Conservation (phyloP, 306 rosid species). For the Malus fusca region DNA sequence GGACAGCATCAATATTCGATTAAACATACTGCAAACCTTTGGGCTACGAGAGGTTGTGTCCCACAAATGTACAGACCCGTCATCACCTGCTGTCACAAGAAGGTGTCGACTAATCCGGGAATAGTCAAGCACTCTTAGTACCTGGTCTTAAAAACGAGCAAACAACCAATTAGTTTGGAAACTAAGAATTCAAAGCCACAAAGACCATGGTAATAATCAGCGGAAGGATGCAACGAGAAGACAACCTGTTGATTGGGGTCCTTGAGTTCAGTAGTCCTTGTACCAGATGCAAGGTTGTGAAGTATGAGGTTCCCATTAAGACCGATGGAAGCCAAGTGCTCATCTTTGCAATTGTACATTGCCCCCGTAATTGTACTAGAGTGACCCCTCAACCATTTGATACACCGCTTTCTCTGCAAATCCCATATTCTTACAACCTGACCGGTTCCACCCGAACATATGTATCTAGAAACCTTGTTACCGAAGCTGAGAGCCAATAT, state of each 20-base stretch:
- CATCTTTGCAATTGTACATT: slow-evolving; percentile 91
- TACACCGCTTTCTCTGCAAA: slow-evolving; percentile 90
- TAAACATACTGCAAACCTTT: slow-evolving; percentile 47
- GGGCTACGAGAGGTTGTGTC: slow-evolving; percentile 94
- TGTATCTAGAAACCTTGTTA: slow-evolving; percentile 89
- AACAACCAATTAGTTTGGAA: slow-evolving; percentile 37
- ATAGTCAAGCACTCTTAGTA: slow-evolving; percentile 94
- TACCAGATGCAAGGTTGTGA: slow-evolving; percentile 96
- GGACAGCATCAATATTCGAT: background rate
- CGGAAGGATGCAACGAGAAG: slow-evolving; percentile 18
- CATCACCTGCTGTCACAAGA: slow-evolving; percentile 94
- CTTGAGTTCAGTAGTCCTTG: slow-evolving; percentile 87
- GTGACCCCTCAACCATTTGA: slow-evolving; percentile 90
- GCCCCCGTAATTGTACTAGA: slow-evolving; percentile 81
- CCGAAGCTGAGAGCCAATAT: slow-evolving; percentile 80
- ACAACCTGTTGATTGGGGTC: slow-evolving; percentile 93
- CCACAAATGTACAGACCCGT: slow-evolving; percentile 94
- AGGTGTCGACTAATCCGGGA: slow-evolving; percentile 92
- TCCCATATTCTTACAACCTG: slow-evolving; percentile 99
- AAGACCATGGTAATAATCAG: background rate
- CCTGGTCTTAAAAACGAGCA: slow-evolving; percentile 88
- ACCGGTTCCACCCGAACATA: slow-evolving; percentile 93
- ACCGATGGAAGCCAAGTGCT: slow-evolving; percentile 95
- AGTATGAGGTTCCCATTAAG: slow-evolving; percentile 88
- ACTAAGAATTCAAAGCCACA: slow-evolving; percentile 22